A percentile compares a stretch with the other conserved stretches of the same genome.
Evolutionary conservation across 768 basidiomycete genomes (phyloP).

Genomic region (Lactarius sp.): DNA sequence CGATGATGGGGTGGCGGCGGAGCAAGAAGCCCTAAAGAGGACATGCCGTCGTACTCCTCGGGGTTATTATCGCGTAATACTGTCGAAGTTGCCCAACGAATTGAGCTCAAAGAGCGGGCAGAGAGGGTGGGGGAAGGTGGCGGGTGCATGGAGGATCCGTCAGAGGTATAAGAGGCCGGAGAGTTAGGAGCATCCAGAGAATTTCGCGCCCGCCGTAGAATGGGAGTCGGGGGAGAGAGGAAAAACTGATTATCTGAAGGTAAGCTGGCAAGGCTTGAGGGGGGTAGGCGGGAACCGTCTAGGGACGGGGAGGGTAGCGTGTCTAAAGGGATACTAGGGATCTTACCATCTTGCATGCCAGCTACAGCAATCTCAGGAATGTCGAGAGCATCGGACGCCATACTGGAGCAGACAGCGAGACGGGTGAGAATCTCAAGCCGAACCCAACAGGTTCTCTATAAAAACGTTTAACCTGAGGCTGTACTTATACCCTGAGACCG

Average conservation of each 20-base stretch:
- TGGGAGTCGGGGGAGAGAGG: constrained; percentile 18
- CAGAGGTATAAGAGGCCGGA: constrained; percentile 33
- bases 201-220: constrained; percentile 20
- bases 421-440: too few relatives aligned
- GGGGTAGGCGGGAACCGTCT: not conserved
- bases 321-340: not conserved
- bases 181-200: constrained; percentile 35
- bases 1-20: constrained; percentile 37
- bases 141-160: constrained; percentile 35
- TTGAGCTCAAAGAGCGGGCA: constrained; percentile 45
- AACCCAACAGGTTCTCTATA: too few relatives aligned
- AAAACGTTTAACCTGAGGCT: too few relatives aligned
- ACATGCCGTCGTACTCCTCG: constrained; percentile 47
- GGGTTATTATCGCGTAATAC: constrained; percentile 67
- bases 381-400: constrained; percentile 15
- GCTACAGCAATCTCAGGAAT: constrained; percentile 26
- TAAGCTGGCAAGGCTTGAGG: not conserved
- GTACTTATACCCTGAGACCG: too few relatives aligned
- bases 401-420: not conserved
- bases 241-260: constrained; percentile 14
- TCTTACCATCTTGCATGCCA: constrained; percentile 14
- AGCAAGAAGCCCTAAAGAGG: constrained; percentile 49
- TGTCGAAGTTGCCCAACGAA: constrained; percentile 52
- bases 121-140: constrained; percentile 81
- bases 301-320: not conserved